These are phyloP conservation scores for Cladophialophora immunda DNA, from an alignment of 2,329 filamentous ascomycete genomes.

Conservation along the genomic window DNA sequence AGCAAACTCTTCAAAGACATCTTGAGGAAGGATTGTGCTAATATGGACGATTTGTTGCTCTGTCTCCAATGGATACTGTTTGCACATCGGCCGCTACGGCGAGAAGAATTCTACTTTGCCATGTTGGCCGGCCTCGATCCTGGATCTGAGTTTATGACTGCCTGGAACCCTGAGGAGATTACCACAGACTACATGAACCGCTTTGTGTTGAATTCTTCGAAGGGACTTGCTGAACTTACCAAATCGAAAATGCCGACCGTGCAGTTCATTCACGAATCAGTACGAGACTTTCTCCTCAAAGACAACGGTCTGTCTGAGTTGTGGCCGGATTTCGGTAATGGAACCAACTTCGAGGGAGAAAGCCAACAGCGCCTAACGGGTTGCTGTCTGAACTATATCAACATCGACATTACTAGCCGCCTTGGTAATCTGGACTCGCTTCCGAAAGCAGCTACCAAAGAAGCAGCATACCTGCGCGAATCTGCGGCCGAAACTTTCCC, in stretches of 20 bases:
- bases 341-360: constrained; percentile 42
- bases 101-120: constrained; percentile 54
- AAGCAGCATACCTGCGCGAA: constrained; percentile 37
- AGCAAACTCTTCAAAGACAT: constrained; percentile 62
- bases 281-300: constrained; percentile 53
- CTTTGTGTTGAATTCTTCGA: constrained; percentile 56
- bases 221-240: constrained; percentile 54
- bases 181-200: constrained; percentile 41
- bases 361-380: constrained; percentile 57
- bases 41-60: constrained; percentile 54
- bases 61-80: constrained; percentile 35
- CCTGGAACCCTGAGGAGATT: constrained; percentile 39
- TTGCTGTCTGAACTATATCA: constrained; percentile 55
- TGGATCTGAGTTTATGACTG: constrained; percentile 33
- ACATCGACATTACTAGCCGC: constrained; percentile 35
- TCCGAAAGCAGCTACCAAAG: constrained; percentile 32
- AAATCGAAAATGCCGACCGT: constrained; percentile 45
- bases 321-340: constrained; percentile 46
- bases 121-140: constrained; percentile 44
- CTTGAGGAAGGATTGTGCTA: constrained; percentile 55
- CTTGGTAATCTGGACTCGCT: constrained; percentile 16
- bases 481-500: constrained; percentile 45
- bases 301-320: constrained; percentile 47
- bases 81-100: constrained; percentile 49
- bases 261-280: constrained; percentile 57